These are phyloP conservation scores for Penicillium chermesinum DNA, from an alignment of 495 filamentous ascomycete genomes.

Conservation along the genomic window DNA sequence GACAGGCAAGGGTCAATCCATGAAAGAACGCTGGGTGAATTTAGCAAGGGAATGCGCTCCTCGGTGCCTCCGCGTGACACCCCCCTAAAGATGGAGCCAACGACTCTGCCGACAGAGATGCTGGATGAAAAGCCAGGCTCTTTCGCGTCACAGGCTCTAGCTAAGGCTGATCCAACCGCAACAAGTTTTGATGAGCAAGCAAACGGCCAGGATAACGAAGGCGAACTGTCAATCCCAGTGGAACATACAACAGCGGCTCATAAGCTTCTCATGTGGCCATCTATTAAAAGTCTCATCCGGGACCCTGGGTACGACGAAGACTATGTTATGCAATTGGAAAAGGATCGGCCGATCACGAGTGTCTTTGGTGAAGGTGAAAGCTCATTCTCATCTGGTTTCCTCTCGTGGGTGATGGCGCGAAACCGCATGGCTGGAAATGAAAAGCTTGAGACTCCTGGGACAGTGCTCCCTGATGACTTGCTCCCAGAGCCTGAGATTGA, in stretches of 20 bases:
- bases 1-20: not conserved
- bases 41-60: not conserved
- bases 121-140: not conserved
- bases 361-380: slow-evolving; percentile 78
- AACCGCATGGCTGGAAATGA: slow-evolving; percentile 2
- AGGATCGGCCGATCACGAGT: slow-evolving; percentile 67
- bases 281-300: slow-evolving; percentile 53
- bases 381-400: slow-evolving; percentile 40
- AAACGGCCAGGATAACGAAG: slow-evolving; percentile 29
- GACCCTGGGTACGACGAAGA: slow-evolving; percentile 45
- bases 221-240: slow-evolving; percentile 61
- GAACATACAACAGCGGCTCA: slow-evolving; percentile 82
- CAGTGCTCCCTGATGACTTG: not conserved
- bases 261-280: slow-evolving; percentile 65
- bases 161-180: not conserved
- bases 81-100: slow-evolving; percentile 15
- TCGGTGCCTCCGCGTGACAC: slow-evolving; percentile 3
- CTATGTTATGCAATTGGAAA: slow-evolving; percentile 72
- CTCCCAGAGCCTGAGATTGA: not conserved
- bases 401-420: slow-evolving; percentile 9
- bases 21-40: not conserved
- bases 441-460: not conserved
- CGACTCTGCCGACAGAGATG: not conserved
- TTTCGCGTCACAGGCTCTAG: not conserved
- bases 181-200: slow-evolving; percentile 9